These are phyloP conservation scores for Takashimella tepidaria DNA, from an alignment of 1,284 basidiomycete genomes.

Conservation along the genomic window DNA sequence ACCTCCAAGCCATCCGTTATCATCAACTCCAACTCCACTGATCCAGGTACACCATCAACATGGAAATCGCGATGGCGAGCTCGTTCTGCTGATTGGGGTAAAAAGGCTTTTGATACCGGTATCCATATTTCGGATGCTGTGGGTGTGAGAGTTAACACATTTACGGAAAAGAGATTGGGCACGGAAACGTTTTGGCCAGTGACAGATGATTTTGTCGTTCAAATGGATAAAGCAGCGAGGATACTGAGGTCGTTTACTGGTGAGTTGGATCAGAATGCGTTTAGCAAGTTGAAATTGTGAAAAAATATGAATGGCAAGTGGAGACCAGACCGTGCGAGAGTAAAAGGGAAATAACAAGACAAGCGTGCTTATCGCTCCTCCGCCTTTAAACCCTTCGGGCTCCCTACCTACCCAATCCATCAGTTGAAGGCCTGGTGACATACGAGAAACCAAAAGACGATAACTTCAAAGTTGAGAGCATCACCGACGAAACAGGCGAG, in stretches of 20 bases:
- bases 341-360: too few relatives aligned
- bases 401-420: too few relatives aligned
- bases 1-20: too few relatives aligned
- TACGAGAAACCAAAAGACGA: slow-evolving; percentile 1
- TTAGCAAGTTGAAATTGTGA: too few relatives aligned
- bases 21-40: background rate
- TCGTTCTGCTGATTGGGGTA: slow-evolving; percentile 29
- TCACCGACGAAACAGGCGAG: slow-evolving; percentile 59
- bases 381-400: too few relatives aligned
- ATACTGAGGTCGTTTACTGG: slow-evolving; percentile 51
- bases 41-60: background rate
- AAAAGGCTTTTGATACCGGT: slow-evolving; percentile 36
- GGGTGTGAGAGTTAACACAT: slow-evolving; percentile 40
- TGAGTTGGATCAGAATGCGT: slow-evolving; percentile 21
- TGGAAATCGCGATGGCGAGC: background rate
- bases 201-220: slow-evolving; percentile 50
- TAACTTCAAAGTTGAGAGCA: slow-evolving; percentile 34
- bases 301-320: too few relatives aligned
- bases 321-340: too few relatives aligned
- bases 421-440: background rate
- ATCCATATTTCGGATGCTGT: slow-evolving; percentile 38
- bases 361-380: too few relatives aligned
- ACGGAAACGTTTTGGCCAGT: slow-evolving; percentile 54
- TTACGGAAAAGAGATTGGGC: slow-evolving; percentile 46
- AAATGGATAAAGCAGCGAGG: slow-evolving; percentile 53